These are phyloP conservation scores for Myochromella boudieri DNA, from an alignment of 768 basidiomycete species.

Conservation along the genomic window DNA sequence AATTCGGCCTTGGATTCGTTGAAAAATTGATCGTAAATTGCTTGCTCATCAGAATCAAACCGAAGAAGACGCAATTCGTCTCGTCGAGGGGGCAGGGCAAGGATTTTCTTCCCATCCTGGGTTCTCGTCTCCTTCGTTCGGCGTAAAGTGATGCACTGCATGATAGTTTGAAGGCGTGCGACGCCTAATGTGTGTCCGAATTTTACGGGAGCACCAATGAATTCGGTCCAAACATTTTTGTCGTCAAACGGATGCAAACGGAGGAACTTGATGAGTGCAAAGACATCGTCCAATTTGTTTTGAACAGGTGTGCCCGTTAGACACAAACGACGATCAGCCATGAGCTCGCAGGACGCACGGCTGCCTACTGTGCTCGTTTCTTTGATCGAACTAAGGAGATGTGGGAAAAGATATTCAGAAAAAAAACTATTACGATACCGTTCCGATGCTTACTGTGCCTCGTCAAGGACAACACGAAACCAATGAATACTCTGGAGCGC, in stretches of 20 bases:
- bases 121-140: constrained; percentile 91
- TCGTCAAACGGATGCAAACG: constrained; percentile 91
- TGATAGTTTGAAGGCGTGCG: constrained; percentile 92
- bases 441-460: constrained; percentile 81
- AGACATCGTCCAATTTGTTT: constrained; percentile 98
- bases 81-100: constrained; percentile 86
- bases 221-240: constrained; percentile 90
- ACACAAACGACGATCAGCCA: constrained; percentile 90
- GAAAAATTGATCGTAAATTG: constrained; percentile 87
- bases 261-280: constrained; percentile 94
- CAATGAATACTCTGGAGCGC: constrained; percentile 93
- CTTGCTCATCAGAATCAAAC: constrained; percentile 79
- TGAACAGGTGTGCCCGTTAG: constrained; percentile 99
- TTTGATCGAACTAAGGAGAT: constrained; percentile 82
- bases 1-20: constrained; percentile 91
- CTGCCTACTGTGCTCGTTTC: constrained; percentile 93
- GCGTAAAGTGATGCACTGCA: constrained; percentile 94
- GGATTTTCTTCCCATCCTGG: constrained; percentile 78
- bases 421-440: not conserved
- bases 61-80: constrained; percentile 86
- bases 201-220: constrained; percentile 90
- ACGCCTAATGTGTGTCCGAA: constrained; percentile 88
- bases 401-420: constrained; percentile 2
- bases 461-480: constrained; percentile 93
- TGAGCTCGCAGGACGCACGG: constrained; percentile 91